Base-by-base conservation (phyloP, 768 basidiomycete genomes). In the Boletus coccyginus region DNA sequence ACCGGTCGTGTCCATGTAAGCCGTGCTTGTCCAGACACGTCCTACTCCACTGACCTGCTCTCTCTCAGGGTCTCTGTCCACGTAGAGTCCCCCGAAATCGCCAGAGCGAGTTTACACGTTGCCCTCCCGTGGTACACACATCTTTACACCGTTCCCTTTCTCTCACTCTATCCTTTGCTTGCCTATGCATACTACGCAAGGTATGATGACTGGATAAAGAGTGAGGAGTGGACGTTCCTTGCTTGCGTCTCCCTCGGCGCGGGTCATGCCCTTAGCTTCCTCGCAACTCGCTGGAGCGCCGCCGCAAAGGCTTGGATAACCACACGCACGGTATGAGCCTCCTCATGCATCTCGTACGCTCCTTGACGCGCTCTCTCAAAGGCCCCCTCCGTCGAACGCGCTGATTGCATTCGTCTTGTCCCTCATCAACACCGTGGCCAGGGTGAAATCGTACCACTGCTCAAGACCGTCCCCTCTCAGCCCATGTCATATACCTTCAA, bases 211-310 rank as follows among this genome's bases (percentile, higher is more conserved):
- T 97, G 92, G 90, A 76, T 98, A 52, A 81, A 87, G 66, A 92
- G 90, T 55, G 94, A 96, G 74, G 96, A 98, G 70, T 98, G 95
- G 95, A 96, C 97, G 0, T 99, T 98, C 69, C 82, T 98, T 21
- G 91, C 90, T 38, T 94, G 90, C 61, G 88, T 95, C 14, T 74
- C 85, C 4, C 81, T 99, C 9, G 90, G 90, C 21, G 88, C 84
- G 7, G 85, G 89, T 3, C 97, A 98, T 70, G 93, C 94, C 4
- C 80, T 99, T 54, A 94, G 91, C 66, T 99, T 94, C 73, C 77
- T 99, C 44, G 78, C 89, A 13, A 99, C 96, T 0, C 83, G 83
- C 62, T 99, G 97, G 97, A 94, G 84, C 67, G 79, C 87, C 12
- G 82, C 76, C 29, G 90, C 91, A 50, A 82, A 84, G 50, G 87